Evolutionary conservation across 495 filamentous ascomycete species (phyloP).

Genomic region (Trichoderma asperelloides): DNA sequence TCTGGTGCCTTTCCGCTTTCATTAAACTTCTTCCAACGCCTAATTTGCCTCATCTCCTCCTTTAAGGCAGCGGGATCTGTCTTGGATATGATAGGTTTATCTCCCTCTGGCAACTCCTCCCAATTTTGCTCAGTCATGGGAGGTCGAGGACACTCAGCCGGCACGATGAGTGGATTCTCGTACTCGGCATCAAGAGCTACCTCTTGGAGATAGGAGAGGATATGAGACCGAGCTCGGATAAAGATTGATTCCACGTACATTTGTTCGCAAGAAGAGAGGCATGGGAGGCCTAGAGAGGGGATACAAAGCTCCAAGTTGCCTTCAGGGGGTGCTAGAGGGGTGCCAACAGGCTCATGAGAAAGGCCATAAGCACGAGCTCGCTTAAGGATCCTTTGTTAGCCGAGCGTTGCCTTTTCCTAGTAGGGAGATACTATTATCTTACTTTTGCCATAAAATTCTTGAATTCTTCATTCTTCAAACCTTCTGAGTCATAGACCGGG

Average conservation of each 20-base stretch:
- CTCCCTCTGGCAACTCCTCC: slow-evolving; percentile 10
- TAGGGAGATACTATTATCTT: slow-evolving; percentile 13
- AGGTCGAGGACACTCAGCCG: background rate
- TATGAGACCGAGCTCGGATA: slow-evolving; percentile 2
- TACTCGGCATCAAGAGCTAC: slow-evolving; percentile 18
- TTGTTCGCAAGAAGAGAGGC: background rate
- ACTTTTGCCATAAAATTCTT: slow-evolving; percentile 39
- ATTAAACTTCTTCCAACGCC: background rate
- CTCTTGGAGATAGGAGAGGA: background rate
- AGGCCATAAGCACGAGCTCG: slow-evolving; percentile 54
- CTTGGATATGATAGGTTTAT: background rate
- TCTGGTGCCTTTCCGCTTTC: background rate
- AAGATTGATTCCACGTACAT: background rate
- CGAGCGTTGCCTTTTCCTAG: background rate
- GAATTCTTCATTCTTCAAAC: slow-evolving; percentile 32
- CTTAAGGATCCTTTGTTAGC: slow-evolving; percentile 18
- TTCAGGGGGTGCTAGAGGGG: slow-evolving; percentile 3
- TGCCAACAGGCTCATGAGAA: slow-evolving; percentile 17
- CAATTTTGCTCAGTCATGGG: background rate
- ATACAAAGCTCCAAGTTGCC: slow-evolving; percentile 1
- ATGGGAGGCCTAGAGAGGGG: slow-evolving; percentile 1
- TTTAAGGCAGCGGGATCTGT: slow-evolving; percentile 9
- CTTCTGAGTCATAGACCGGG: slow-evolving; percentile 23
- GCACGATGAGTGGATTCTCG: background rate
- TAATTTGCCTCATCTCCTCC: slow-evolving; percentile 5